Percentiles rank a stretch among this genome's conserved stretches.
phyloP scores from a whole-genome alignment of 129 eudicot species.

The Pittosporum tobira region DNA sequence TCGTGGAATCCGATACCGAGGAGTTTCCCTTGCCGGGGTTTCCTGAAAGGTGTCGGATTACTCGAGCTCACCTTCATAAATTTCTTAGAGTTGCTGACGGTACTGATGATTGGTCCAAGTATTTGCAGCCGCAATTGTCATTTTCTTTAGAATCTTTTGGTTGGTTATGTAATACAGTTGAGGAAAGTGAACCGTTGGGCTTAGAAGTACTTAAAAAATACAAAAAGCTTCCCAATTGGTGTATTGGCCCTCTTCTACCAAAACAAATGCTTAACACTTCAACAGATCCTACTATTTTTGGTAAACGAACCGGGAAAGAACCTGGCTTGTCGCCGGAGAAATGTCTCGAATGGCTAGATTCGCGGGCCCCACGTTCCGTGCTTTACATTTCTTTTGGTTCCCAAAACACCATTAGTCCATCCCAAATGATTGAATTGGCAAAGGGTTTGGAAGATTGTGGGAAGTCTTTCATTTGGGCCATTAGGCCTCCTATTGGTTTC shows the following conservation, averaged over 20 bases:
- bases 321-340: constrained; percentile 24
- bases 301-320: constrained; percentile 26
- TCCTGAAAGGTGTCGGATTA: constrained; percentile 36
- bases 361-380: constrained; percentile 24
- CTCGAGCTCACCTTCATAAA: constrained; percentile 26
- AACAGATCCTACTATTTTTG: constrained; percentile 3
- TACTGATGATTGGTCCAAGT: constrained; percentile 46
- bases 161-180: constrained; percentile 50
- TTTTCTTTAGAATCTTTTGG: constrained; percentile 35
- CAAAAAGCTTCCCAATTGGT: constrained; percentile 47
- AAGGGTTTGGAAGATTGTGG: constrained; percentile 48
- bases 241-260: constrained; percentile 60
- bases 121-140: constrained; percentile 30
- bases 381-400: constrained; percentile 65
- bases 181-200: constrained; percentile 50
- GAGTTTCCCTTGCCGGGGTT: constrained; percentile 49
- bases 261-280: too few species aligned
- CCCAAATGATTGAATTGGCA: constrained; percentile 70
- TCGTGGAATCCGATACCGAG: background rate
- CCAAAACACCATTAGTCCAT: constrained; percentile 34
- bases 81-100: constrained; percentile 37
- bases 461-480: constrained; percentile 55
- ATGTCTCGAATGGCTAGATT: constrained; percentile 43
- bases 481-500: constrained; percentile 68
- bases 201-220: constrained; percentile 25